phyloP scores from a whole-genome alignment of 148 eudicot genomes.

The Diospyros lotus region DNA sequence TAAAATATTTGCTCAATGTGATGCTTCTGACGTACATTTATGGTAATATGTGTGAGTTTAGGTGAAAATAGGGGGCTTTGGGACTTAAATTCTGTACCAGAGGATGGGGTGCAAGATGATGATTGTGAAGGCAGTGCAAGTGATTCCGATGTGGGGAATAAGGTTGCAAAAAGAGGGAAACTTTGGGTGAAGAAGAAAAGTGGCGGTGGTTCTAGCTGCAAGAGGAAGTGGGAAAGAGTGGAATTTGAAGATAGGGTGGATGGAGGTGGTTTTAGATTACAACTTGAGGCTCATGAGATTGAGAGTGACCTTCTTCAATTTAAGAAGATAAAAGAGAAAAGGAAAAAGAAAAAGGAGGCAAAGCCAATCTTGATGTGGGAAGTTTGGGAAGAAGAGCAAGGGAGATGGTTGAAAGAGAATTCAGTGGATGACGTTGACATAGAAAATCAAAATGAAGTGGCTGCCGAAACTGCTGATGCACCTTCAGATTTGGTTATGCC shows the following conservation, averaged over 20 bases:
- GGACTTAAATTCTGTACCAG: slow-evolving; percentile 10
- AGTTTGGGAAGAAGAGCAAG: slow-evolving; percentile 68
- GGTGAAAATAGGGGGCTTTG: not conserved
- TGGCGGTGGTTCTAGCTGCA: not conserved
- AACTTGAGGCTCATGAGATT: slow-evolving; percentile 16
- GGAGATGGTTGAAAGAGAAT: slow-evolving; percentile 54
- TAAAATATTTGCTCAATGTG: too few relatives aligned
- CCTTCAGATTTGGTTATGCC: slow-evolving; percentile 61
- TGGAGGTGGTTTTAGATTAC: not conserved
- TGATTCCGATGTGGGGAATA: slow-evolving; percentile 4
- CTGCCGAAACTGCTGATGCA: slow-evolving; percentile 52
- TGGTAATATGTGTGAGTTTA: not conserved
- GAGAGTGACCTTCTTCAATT: slow-evolving; percentile 24
- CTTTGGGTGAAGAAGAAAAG: not conserved
- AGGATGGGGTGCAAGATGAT: not conserved
- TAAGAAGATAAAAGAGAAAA: slow-evolving; percentile 13
- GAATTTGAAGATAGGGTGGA: slow-evolving; percentile 9
- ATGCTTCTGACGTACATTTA: not conserved
- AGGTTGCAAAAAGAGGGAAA: slow-evolving; percentile 15
- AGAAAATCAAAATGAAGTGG: slow-evolving; percentile 41
- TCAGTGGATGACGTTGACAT: slow-evolving; percentile 33
- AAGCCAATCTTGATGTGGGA: slow-evolving; percentile 64
- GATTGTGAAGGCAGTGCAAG: slow-evolving; percentile 1
- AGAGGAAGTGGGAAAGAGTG: not conserved
- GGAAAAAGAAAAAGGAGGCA: slow-evolving; percentile 30